Evolutionary conservation across 2,329 filamentous ascomycete genomes (phyloP), one percentile per base, ranked within the genome.

Genomic region (Fusarium longipes): DNA sequence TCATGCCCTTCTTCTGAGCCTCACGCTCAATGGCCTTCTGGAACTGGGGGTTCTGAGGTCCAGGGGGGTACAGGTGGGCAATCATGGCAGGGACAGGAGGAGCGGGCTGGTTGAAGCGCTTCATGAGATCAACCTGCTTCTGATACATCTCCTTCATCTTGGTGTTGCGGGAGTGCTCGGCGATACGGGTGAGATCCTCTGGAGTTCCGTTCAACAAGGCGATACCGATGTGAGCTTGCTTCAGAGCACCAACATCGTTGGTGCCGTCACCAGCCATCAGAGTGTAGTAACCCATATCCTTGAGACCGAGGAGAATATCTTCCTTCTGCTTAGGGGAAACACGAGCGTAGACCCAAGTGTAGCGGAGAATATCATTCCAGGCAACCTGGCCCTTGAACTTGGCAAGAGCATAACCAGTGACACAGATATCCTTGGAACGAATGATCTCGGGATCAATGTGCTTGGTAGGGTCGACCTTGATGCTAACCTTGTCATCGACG

Each of bases 61-160:
- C 95, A 53, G 93, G 93, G 45, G 96, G 94, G 79, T 96, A 99
- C 29, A 99, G 83, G 77, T 99, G 96, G 27, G 96, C 96, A 71
- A 99, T 97, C 73, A 93, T 84, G 61, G 90, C 82, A n/a, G 96
- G 96, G 2, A 98, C 92, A 1, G 96, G 96, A n/a, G 96, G 96
- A 3, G 89, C 79, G 15, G 94, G 93, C 79, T 97, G 94, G 77
- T 97, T 97, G 86, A 98, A 99, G 67, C 95, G 89, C 76, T 91
- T 87, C 93, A 99, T 97, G 78, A 99, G 86, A 44, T 89, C 84
- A 57, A 91, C 87, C 78, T 99, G 96, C 84, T 99, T 98, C 82
- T 98, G 93, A 77, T 99, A 99, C 68, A 99, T 88, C 69, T 97
- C 94, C 85, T 97, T 98, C 92, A 99, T 96, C 85, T 93, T 97